Conservation (phyloP, 176 grass and related monocot genomes). For the Triticum timopheevii region DNA sequence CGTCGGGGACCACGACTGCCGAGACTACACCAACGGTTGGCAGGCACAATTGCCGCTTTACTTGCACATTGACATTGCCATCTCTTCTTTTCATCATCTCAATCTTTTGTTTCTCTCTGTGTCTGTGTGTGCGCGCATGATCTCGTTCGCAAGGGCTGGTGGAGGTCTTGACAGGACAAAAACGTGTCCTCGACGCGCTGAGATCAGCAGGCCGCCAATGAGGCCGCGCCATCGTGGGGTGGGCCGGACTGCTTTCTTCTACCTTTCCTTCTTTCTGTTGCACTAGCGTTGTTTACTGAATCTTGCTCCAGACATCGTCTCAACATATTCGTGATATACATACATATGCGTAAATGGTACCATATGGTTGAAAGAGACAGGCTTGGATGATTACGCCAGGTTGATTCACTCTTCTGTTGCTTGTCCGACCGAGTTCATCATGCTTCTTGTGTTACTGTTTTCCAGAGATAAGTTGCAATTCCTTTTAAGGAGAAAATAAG, state of each 20-base stretch:
- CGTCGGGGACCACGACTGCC: slow-evolving; percentile 78
- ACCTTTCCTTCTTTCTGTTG: not conserved
- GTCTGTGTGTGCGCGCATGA: not conserved
- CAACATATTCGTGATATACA: not conserved
- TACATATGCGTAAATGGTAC: not conserved
- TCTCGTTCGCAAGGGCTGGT: slow-evolving; percentile 55
- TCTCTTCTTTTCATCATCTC: not conserved
- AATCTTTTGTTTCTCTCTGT: not conserved
- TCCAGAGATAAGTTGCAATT: no score
- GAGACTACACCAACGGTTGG: slow-evolving; percentile 74
- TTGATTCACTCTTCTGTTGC: not conserved
- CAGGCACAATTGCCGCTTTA: not conserved
- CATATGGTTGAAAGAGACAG: not conserved
- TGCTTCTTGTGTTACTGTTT: not conserved
- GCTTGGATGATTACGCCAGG: not conserved
- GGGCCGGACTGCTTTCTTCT: not conserved
- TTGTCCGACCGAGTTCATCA: not conserved
- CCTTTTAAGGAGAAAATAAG: not conserved
- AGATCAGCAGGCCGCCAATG: not conserved
- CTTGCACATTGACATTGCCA: not conserved
- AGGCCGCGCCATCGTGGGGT: slow-evolving; percentile 25
- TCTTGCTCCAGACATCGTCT: slow-evolving; percentile 25
- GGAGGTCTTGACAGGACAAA: slow-evolving; percentile 69
- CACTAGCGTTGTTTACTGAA: slow-evolving; percentile 29
- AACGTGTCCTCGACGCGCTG: slow-evolving; percentile 56